Conservation (phyloP, 805 yeast genomes). For the Teunomyces stri region DNA sequence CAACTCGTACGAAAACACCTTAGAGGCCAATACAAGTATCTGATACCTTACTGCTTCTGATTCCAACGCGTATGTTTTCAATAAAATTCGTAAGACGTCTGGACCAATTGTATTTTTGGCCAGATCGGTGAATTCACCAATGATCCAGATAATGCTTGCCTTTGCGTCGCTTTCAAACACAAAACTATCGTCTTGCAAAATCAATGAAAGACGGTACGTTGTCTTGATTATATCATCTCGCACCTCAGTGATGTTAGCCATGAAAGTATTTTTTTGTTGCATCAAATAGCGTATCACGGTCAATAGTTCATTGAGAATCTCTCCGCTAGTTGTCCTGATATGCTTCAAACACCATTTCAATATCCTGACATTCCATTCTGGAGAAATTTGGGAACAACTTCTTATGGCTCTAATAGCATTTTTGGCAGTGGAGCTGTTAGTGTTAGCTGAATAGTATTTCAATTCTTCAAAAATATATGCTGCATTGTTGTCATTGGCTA, state of each 20-base stretch:
- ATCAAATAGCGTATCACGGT: constrained; percentile 71
- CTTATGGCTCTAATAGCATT: constrained; percentile 64
- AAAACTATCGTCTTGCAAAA: constrained; percentile 22
- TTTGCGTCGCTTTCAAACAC: constrained; percentile 50
- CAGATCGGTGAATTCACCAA: constrained; percentile 69
- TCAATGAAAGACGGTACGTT: constrained; percentile 46
- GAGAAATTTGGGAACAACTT: constrained; percentile 49
- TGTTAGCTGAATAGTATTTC: constrained; percentile 45
- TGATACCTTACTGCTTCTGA: constrained; percentile 63
- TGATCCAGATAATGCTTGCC: constrained; percentile 85
- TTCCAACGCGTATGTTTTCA: constrained; percentile 55
- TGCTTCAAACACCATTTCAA: constrained; percentile 63
- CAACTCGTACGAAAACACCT: constrained; percentile 57
- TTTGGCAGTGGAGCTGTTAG: constrained; percentile 21
- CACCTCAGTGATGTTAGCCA: constrained; percentile 8
- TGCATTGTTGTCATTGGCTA: constrained; percentile 55
- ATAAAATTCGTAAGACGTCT: constrained; percentile 64
- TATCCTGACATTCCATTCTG: constrained; percentile 51
- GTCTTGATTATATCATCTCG: constrained; percentile 48
- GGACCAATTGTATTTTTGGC: constrained; percentile 54
- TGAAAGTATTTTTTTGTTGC: constrained; percentile 44
- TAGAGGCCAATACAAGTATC: constrained; percentile 69
- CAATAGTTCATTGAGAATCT: constrained; percentile 59
- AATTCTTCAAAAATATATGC: constrained; percentile 57
- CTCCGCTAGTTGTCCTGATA: constrained; percentile 32